Evolutionary conservation across 495 filamentous ascomycete species (phyloP).

Genomic region (Terfezia claveryi): DNA sequence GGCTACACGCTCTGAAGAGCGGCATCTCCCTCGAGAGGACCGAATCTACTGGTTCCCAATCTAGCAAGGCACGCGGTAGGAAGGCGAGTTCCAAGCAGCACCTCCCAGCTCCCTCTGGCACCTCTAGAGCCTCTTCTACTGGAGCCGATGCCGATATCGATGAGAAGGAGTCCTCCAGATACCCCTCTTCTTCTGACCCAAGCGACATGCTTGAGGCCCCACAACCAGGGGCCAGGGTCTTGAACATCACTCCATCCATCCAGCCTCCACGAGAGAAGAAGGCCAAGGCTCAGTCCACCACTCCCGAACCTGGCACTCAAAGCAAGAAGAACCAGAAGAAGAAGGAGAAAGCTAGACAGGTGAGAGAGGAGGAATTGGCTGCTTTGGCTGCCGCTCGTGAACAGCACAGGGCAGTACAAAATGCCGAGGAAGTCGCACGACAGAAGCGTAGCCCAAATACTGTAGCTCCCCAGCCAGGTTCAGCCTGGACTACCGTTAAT

Average conservation of each 20-base stretch:
- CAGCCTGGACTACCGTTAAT: conserved; percentile 21
- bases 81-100: not conserved
- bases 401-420: conserved; percentile 25
- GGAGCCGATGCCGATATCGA: conserved; percentile 25
- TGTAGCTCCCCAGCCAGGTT: conserved; percentile 12
- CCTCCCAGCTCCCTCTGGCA: not conserved
- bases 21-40: not conserved
- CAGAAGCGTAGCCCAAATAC: conserved; percentile 22
- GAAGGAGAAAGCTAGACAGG: conserved; percentile 25
- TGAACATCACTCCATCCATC: conserved; percentile 23
- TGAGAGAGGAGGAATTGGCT: conserved; percentile 25
- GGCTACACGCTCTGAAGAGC: not conserved
- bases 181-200: conserved; percentile 13
- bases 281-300: conserved; percentile 11
- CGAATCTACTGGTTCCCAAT: not conserved
- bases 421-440: conserved; percentile 20
- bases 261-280: conserved; percentile 21
- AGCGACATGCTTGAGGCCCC: conserved; percentile 29
- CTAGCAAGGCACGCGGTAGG: not conserved
- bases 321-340: conserved; percentile 32
- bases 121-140: conserved; percentile 20
- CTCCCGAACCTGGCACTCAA: conserved; percentile 15
- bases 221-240: conserved; percentile 20
- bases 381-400: conserved; percentile 25
- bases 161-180: conserved; percentile 14